Conservation (phyloP, 164 flowering plant genomes). For the Akebia trifoliata region DNA sequence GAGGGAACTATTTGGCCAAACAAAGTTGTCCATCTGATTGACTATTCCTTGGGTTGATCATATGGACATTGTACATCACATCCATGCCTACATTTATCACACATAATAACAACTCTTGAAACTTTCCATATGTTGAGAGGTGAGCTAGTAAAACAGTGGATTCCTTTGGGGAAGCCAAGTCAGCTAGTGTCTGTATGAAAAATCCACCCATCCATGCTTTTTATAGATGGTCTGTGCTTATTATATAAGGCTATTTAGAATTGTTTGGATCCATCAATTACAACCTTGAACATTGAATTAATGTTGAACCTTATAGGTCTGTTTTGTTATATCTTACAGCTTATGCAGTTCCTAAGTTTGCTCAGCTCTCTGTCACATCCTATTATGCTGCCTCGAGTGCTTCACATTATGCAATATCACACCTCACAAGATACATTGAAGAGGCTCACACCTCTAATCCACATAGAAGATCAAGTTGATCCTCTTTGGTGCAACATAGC, state of each 20-base stretch:
- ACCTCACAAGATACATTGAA: slow-evolving; percentile 74
- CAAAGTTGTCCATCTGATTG: neutral
- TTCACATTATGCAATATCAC: slow-evolving; percentile 78
- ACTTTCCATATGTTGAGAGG: neutral
- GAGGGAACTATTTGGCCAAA: neutral
- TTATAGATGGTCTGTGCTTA: too few relatives aligned
- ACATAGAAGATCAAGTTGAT: slow-evolving; percentile 41
- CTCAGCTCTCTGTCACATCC: slow-evolving; percentile 86
- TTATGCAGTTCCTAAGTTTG: slow-evolving; percentile 72
- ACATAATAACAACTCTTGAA: neutral
- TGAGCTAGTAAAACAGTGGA: neutral
- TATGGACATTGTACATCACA: neutral
- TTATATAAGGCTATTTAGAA: neutral
- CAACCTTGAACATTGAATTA: neutral
- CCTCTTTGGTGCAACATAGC: slow-evolving; percentile 9
- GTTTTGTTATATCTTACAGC: slow-evolving; percentile 31
- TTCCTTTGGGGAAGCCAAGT: neutral
- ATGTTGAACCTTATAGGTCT: neutral
- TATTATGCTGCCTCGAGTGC: slow-evolving; percentile 91
- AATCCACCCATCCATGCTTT: too few relatives aligned
- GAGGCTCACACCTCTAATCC: slow-evolving; percentile 39
- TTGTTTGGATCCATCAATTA: neutral
- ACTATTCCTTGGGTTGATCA: neutral
- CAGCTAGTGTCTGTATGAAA: neutral
- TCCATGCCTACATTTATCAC: neutral